Percentiles rank a stretch among this genome's conserved stretches.
These are phyloP conservation scores for Boechera retrofracta DNA, from an alignment of 345 rosid species.

Conservation along the genomic window DNA sequence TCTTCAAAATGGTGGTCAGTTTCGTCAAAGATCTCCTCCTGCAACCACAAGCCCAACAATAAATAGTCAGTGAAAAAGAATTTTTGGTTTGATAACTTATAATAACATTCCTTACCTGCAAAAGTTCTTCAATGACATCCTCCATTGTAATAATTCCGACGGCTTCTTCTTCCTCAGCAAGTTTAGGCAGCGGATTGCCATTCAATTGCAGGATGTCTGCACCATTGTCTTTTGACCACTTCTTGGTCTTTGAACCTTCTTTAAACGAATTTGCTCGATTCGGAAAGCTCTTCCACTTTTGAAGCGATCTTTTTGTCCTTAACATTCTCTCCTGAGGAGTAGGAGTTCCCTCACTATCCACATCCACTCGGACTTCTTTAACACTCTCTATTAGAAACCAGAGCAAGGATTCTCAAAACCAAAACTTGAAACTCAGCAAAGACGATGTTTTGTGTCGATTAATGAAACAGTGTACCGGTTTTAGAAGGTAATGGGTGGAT, in stretches of 20 bases:
- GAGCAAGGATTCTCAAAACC: conserved; percentile 18
- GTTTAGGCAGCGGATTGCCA: conserved; percentile 63
- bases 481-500: conserved; percentile 36
- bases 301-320: conserved; percentile 67
- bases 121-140: conserved; percentile 96
- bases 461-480: conserved; percentile 26
- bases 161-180: conserved; percentile 82
- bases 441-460: neutral
- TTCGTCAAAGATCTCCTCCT: conserved; percentile 99
- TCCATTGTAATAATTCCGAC: conserved; percentile 97
- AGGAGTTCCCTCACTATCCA: conserved; percentile 58
- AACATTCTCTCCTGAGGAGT: conserved; percentile 53
- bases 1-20: conserved; percentile 86
- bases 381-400: conserved; percentile 47
- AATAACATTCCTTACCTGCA: conserved; percentile 60
- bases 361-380: conserved; percentile 63
- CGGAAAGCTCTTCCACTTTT: conserved; percentile 90
- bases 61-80: neutral
- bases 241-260: conserved; percentile 65
- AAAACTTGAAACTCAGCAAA: conserved; percentile 11
- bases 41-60: conserved; percentile 4
- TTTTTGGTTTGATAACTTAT: neutral
- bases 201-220: conserved; percentile 74
- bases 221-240: conserved; percentile 75
- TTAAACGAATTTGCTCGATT: conserved; percentile 49